phyloP scores from a whole-genome alignment of 2,329 filamentous ascomycete species.

The Xylaria polymorpha region DNA sequence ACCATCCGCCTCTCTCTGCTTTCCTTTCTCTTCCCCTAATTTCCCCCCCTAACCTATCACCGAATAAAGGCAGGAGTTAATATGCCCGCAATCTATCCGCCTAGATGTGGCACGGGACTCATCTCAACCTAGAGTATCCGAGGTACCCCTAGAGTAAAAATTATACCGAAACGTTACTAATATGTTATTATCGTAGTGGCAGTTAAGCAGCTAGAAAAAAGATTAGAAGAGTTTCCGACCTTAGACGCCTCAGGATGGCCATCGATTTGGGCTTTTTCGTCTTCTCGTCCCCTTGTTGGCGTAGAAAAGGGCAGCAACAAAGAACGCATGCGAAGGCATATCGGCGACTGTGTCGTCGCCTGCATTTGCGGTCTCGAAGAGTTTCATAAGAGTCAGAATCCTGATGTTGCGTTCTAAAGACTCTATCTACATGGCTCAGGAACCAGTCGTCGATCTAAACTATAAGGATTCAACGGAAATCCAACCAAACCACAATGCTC shows the following conservation, averaged over 20 bases:
- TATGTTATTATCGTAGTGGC: slow-evolving; percentile 61
- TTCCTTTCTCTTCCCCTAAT: neutral
- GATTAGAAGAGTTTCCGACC: slow-evolving; percentile 44
- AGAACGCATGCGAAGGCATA: slow-evolving; percentile 45
- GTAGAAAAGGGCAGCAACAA: slow-evolving; percentile 41
- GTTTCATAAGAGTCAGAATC: slow-evolving; percentile 35
- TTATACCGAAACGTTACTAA: neutral
- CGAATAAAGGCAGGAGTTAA: neutral
- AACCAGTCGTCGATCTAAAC: neutral
- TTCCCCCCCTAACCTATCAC: neutral
- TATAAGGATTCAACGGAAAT: neutral
- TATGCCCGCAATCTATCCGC: neutral
- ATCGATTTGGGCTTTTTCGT: slow-evolving; percentile 49
- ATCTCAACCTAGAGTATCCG: neutral
- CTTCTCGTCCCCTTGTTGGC: slow-evolving; percentile 49
- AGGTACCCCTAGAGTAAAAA: neutral
- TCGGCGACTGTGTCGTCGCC: slow-evolving; percentile 46
- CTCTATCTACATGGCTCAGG: neutral
- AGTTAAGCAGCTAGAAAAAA: slow-evolving; percentile 70
- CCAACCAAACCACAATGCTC: neutral
- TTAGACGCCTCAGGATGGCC: slow-evolving; percentile 46
- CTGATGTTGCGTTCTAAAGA: slow-evolving; percentile 1
- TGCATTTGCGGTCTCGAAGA: slow-evolving; percentile 48
- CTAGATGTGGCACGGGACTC: too few relatives aligned
- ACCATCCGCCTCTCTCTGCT: neutral